These are phyloP conservation scores for Apiotrichum akiyoshidainum DNA, from an alignment of 1,284 basidiomycete species.

Conservation along the genomic window DNA sequence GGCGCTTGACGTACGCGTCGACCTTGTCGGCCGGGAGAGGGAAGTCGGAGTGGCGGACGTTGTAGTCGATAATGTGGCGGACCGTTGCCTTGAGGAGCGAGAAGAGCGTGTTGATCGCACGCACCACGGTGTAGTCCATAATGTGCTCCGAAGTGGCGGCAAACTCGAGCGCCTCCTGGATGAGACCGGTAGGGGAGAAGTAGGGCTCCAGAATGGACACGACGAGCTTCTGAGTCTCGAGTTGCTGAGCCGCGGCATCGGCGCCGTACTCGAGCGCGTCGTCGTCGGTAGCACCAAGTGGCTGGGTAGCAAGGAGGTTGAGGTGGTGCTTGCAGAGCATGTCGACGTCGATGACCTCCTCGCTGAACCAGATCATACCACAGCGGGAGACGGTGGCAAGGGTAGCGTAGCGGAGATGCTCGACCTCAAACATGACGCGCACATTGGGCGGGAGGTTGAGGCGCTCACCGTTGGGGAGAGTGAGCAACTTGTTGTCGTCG, in stretches of 20 bases:
- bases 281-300: conserved; percentile 90
- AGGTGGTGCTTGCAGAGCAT: conserved; percentile 95
- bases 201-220: conserved; percentile 73
- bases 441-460: conserved; percentile 95
- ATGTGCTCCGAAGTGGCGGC: conserved; percentile 87
- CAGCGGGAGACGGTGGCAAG: conserved; percentile 98
- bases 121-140: conserved; percentile 94
- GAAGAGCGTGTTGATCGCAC: conserved; percentile 92
- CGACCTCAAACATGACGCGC: conserved; percentile 99
- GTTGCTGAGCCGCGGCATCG: conserved; percentile 54
- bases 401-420: conserved; percentile 95
- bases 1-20: conserved; percentile 85
- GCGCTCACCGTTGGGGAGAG: conserved; percentile 96
- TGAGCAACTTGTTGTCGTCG: conserved; percentile 97
- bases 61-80: conserved; percentile 92
- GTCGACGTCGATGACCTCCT: conserved; percentile 81
- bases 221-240: conserved; percentile 72
- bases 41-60: conserved; percentile 91
- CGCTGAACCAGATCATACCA: conserved; percentile 99
- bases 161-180: conserved; percentile 71
- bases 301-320: conserved; percentile 66
- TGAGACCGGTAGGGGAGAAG: conserved; percentile 78
- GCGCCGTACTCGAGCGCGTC: conserved; percentile 61
- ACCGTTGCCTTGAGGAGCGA: conserved; percentile 95
- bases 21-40: conserved; percentile 78